Evolutionary conservation across 2,329 filamentous ascomycete species (phyloP).

Genomic region (Ophiostoma pallidulum): DNA sequence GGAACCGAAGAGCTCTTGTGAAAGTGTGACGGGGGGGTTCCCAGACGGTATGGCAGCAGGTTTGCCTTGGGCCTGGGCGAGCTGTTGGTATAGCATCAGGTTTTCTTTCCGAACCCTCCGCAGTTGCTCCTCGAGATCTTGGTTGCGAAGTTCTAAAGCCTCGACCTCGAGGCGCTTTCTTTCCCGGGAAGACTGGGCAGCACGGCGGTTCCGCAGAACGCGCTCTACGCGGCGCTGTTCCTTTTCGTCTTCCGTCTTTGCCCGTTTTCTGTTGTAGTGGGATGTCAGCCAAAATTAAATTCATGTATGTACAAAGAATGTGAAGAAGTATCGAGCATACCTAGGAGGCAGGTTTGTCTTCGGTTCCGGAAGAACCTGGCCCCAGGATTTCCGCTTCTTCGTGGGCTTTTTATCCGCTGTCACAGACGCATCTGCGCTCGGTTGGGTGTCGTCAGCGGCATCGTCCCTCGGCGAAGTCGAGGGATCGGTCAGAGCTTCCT

Average conservation of each 20-base stretch:
- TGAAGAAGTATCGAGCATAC: conserved; percentile 32
- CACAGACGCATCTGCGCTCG: conserved; percentile 13
- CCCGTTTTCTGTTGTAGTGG: conserved; percentile 66
- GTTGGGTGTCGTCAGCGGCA: not conserved
- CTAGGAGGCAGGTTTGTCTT: conserved; percentile 93
- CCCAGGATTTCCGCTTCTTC: conserved; percentile 99
- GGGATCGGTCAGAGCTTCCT: not conserved
- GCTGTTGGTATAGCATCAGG: conserved; percentile 38
- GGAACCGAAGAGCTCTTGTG: conserved; percentile 47
- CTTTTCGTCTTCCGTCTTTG: conserved; percentile 98
- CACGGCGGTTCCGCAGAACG: conserved; percentile 89
- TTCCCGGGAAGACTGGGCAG: conserved; percentile 92
- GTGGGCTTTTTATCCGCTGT: conserved; percentile 55
- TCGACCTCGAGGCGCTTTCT: conserved; percentile 85
- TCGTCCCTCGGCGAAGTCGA: not conserved
- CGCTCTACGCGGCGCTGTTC: conserved; percentile 96
- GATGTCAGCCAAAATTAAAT: not conserved
- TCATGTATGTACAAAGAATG: not conserved
- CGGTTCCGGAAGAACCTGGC: conserved; percentile 88
- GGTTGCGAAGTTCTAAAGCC: conserved; percentile 67
- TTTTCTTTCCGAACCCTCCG: conserved; percentile 29
- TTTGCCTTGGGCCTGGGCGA: conserved; percentile 38
- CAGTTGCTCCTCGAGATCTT: conserved; percentile 57
- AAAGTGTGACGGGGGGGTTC: conserved; percentile 43
- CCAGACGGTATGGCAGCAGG: conserved; percentile 33